Evolutionary conservation across 805 yeast species (phyloP).

Genomic region (Cyberlindnera saturnus): DNA sequence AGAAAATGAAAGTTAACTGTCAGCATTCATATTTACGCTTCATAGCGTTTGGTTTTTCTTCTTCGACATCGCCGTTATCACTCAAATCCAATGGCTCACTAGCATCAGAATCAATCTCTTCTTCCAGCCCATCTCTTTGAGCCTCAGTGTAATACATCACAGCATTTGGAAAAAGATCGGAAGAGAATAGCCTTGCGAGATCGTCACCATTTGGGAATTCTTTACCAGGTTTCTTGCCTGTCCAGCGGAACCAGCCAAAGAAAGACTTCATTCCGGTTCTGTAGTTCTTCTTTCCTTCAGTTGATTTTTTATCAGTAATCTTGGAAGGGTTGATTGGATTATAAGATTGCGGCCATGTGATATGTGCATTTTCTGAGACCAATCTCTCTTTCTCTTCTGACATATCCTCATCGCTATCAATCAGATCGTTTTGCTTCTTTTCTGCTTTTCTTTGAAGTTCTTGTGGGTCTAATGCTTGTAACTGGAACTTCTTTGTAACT

Average conservation of each 20-base stretch:
- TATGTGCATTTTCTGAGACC: constrained; percentile 44
- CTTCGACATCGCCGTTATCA: constrained; percentile 10
- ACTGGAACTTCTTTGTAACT: constrained; percentile 53
- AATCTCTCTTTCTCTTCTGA: constrained; percentile 45
- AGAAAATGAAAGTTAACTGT: no score
- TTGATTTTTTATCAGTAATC: constrained; percentile 39
- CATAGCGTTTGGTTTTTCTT: no score
- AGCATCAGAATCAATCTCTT: constrained; percentile 46
- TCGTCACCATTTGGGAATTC: constrained; percentile 78
- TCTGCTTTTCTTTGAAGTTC: constrained; percentile 4
- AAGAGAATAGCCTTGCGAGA: constrained; percentile 63
- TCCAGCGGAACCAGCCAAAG: constrained; percentile 85
- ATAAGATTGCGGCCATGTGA: constrained; percentile 68
- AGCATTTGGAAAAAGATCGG: constrained; percentile 82
- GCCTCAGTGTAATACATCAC: constrained; percentile 77
- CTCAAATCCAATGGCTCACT: constrained; percentile 45
- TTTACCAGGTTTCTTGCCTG: constrained; percentile 70
- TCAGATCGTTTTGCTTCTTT: constrained; percentile 13
- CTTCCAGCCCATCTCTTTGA: constrained; percentile 51
- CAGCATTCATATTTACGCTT: no score
- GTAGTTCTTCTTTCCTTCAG: constrained; percentile 56
- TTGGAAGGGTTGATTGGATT: constrained; percentile 47
- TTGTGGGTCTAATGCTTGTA: constrained; percentile 24
- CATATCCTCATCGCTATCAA: constrained; percentile 31
- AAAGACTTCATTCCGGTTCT: constrained; percentile 74